Evolutionary conservation across 1,139 yeast genomes (phyloP).

Genomic region (Scheffersomyces insectosa): DNA sequence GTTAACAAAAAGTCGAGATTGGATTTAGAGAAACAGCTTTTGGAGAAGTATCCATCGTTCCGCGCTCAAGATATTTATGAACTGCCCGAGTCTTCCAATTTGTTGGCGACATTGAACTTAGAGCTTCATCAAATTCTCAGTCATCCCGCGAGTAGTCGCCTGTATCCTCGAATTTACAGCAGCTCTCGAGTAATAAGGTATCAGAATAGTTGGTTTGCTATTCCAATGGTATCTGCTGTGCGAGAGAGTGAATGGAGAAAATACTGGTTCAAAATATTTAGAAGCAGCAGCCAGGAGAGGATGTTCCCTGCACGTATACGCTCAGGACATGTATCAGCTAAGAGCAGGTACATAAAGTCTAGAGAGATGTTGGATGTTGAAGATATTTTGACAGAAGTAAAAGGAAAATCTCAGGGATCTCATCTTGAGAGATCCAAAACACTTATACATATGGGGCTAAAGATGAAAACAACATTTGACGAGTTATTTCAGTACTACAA

Average conservation of each 20-base stretch:
- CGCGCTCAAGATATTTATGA: not conserved
- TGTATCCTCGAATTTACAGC: not conserved
- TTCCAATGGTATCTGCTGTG: not conserved
- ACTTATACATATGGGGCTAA: not conserved
- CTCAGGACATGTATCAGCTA: not conserved
- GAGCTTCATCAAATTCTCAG: not conserved
- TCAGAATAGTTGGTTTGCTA: not conserved
- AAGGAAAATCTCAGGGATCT: not conserved
- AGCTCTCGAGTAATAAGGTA: not conserved
- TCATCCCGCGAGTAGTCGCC: not conserved
- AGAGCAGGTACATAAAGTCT: not conserved
- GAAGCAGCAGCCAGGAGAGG: not conserved
- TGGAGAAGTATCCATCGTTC: not conserved
- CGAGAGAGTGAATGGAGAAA: conserved; percentile 8
- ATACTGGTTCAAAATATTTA: conserved; percentile 8
- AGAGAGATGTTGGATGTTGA: not conserved
- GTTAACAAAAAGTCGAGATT: not conserved
- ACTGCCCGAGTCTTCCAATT: not conserved
- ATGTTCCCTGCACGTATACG: not conserved
- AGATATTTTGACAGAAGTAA: not conserved
- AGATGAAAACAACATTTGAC: not conserved
- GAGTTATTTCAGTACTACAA: not conserved
- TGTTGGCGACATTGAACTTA: not conserved
- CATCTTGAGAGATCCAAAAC: not conserved
- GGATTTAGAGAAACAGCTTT: not conserved